Base-by-base conservation (phyloP, 2,329 filamentous ascomycete genomes). In the Calonectria pseudoreteaudii region DNA sequence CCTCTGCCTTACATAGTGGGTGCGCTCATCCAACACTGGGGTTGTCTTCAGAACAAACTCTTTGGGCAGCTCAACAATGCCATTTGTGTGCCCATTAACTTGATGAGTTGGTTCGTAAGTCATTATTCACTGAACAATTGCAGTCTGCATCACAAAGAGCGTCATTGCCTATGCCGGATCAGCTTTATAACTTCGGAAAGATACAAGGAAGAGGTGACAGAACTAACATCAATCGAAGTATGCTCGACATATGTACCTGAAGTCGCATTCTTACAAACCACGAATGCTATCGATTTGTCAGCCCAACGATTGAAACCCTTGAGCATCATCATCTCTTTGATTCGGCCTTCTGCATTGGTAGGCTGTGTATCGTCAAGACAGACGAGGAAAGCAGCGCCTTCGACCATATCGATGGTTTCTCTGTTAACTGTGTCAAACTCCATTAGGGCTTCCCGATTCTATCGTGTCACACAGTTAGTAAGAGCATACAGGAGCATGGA, bases 211-310 rank as follows among this genome's bases (percentile, higher is more conserved):
- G 31, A n/a, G 56, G 14, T 2, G 31, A n/a, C 18, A 72, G 58
- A 13, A 65, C 67, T 74, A 16, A 72, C 74, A 52, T 76, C 74
- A 52, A 76, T 76, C 2, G 30, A 62, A 34, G 66, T 74, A 56
- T 76, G 74, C 56, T 76, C 74, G 41, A 76, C 69, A 36, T 72
- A 70, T 50, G 70, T 74, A 13, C 72, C 74, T 28, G 74, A 76
- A 16, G 68, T 60, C 23, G 66, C 74, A 49, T 76, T 76, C 23
- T 72, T 70, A 64, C 72, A 74, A 11, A 76, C 64, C 30, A 76
- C 67, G 38, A 74, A 69, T 11, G 66, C 68, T 2, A 76, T 68
- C 2, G 66, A 72, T 56, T 76, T 76, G 68, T 76, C 74, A 36
- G 71, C 64, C 74, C 74, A 76, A 2, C 74, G 67, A 14, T 76